Conservation (phyloP, 1,284 basidiomycete species). For the Puccinia coronata region DNA sequence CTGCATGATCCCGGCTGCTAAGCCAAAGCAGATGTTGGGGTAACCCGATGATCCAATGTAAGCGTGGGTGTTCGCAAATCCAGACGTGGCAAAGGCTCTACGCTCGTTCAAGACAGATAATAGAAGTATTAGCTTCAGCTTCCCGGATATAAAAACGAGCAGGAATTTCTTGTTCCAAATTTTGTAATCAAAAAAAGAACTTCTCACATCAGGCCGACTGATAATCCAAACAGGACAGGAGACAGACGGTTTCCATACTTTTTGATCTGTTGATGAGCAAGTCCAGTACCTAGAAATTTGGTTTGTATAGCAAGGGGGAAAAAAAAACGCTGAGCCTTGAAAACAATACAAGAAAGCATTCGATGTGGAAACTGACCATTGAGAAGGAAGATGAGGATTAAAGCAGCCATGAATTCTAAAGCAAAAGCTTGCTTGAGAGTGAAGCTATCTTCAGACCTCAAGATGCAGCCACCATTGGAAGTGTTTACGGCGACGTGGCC, state of each 20-base stretch:
- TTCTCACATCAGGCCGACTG: conserved; percentile 38
- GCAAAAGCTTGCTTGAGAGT: conserved; percentile 27
- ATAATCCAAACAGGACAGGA: conserved; percentile 36
- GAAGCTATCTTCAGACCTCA: conserved; percentile 20
- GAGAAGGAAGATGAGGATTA: conserved; percentile 26
- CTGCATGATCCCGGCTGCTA: conserved; percentile 36
- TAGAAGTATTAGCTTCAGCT: not conserved
- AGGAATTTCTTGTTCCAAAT: not conserved
- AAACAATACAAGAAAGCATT: not conserved
- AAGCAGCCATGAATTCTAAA: conserved; percentile 34
- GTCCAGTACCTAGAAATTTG: conserved; percentile 28
- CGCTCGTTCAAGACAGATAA: not conserved
- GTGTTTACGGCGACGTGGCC: not conserved
- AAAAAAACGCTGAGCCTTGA: not conserved
- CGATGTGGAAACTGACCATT: not conserved
- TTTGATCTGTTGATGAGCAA: conserved; percentile 1
- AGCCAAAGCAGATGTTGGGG: conserved; percentile 43
- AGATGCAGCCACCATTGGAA: conserved; percentile 34
- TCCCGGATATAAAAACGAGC: not conserved
- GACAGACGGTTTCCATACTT: conserved; percentile 1
- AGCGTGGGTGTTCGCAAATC: conserved; percentile 25
- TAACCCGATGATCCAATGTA: conserved; percentile 41
- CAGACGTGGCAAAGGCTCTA: conserved; percentile 37
- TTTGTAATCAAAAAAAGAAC: no score
- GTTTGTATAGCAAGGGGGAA: not conserved